Evolutionary conservation across 306 rosid genomes (phyloP).

Genomic region (Clitoria ternatea): DNA sequence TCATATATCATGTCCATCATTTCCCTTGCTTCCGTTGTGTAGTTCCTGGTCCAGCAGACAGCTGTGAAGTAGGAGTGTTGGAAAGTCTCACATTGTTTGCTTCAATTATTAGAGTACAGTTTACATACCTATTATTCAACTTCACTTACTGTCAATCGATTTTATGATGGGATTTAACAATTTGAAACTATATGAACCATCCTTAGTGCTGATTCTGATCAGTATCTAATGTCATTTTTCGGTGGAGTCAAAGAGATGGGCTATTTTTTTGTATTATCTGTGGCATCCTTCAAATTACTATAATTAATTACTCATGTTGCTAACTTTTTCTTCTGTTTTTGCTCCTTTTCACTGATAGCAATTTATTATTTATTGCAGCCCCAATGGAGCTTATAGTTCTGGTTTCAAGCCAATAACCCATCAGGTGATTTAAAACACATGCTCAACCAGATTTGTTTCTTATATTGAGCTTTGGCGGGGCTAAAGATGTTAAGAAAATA

Average conservation of each 20-base stretch:
- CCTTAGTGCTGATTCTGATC: slow-evolving; percentile 4
- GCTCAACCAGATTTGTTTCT: slow-evolving; percentile 28
- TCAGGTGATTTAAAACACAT: slow-evolving; percentile 87
- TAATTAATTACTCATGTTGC: not conserved
- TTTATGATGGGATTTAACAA: too few species aligned
- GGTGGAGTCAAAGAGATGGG: slow-evolving; percentile 1
- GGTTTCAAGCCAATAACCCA: slow-evolving; percentile 97
- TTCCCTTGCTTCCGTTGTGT: too few species aligned
- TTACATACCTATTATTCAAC: too few species aligned
- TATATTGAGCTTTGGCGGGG: not conserved
- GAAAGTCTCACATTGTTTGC: too few species aligned
- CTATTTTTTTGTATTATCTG: too few species aligned
- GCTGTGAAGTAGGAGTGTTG: too few species aligned
- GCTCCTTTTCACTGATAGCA: slow-evolving; percentile 13
- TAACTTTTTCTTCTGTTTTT: not conserved
- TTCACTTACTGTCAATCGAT: too few species aligned
- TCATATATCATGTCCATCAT: too few species aligned
- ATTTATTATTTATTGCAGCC: slow-evolving; percentile 56
- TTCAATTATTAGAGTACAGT: too few species aligned
- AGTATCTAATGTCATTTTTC: not conserved
- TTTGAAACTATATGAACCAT: not conserved
- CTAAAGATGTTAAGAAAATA: slow-evolving; percentile 1
- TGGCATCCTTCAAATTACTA: not conserved
- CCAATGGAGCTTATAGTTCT: slow-evolving; percentile 92
- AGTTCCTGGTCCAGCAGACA: too few species aligned